These are phyloP conservation scores for Trichoderma aggressivum DNA, from an alignment of 2,329 filamentous ascomycete species.

Conservation along the genomic window DNA sequence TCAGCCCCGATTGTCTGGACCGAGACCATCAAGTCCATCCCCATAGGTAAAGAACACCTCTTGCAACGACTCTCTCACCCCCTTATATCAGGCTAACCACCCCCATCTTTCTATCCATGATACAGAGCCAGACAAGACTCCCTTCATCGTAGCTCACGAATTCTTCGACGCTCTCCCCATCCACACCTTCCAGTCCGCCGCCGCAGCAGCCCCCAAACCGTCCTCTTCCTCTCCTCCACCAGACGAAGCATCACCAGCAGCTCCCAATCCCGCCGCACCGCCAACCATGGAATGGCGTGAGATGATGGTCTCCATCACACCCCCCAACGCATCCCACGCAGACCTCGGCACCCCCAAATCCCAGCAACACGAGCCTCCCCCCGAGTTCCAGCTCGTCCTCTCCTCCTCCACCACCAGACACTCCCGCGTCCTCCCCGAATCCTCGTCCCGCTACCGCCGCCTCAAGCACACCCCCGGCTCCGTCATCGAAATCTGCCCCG, in stretches of 20 bases:
- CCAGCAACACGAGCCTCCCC: constrained; percentile 51
- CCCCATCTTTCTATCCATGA: too few relatives aligned
- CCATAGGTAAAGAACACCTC: constrained; percentile 50
- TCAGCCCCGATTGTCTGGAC: constrained; percentile 80
- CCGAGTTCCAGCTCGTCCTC: constrained; percentile 85
- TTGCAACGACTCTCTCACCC: not conserved
- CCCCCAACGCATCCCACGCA: constrained; percentile 50
- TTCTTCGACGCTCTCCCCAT: constrained; percentile 98
- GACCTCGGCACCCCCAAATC: constrained; percentile 53
- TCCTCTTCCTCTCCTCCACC: not conserved
- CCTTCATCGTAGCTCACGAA: constrained; percentile 94
- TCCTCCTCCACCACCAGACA: constrained; percentile 75
- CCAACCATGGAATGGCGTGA: constrained; percentile 68
- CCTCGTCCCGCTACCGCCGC: constrained; percentile 72
- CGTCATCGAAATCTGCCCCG: constrained; percentile 85
- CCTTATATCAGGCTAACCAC: not conserved
- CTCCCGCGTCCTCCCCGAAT: constrained; percentile 78
- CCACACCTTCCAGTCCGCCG: constrained; percentile 82
- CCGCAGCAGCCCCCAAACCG: constrained; percentile 28
- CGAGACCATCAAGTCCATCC: constrained; percentile 81
- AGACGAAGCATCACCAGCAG: not conserved
- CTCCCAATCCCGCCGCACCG: constrained; percentile 25
- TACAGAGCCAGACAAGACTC: constrained; percentile 64
- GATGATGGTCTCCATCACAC: constrained; percentile 69
- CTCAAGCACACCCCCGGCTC: constrained; percentile 66